Evolutionary conservation across 306 rosid species (phyloP).

Genomic region (Clitoria ternatea): DNA sequence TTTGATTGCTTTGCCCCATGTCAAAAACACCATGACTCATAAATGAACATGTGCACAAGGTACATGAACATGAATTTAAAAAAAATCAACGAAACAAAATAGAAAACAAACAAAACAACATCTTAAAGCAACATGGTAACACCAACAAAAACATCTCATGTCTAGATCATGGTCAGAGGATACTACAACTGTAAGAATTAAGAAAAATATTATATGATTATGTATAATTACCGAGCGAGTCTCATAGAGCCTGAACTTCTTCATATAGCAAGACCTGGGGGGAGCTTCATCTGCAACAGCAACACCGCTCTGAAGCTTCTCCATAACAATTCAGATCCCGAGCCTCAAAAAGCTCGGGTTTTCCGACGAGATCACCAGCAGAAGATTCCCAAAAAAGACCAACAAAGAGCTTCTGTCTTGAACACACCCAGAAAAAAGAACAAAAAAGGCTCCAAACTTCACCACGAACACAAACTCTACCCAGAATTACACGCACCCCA

Average conservation of each 20-base stretch:
- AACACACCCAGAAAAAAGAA: constrained; percentile 14
- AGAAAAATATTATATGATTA: too few relatives aligned
- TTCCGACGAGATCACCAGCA: constrained; percentile 25
- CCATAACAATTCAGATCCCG: constrained; percentile 71
- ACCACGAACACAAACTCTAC: constrained; percentile 5
- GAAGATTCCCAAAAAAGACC: constrained; percentile 8
- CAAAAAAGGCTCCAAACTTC: constrained; percentile 33
- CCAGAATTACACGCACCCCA: background rate
- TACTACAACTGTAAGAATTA: background rate
- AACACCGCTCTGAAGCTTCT: constrained; percentile 30
- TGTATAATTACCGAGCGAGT: constrained; percentile 69
- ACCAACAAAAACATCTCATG: background rate
- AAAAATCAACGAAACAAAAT: background rate
- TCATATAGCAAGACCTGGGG: constrained; percentile 51
- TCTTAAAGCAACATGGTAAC: constrained; percentile 8
- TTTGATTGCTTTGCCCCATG: constrained; percentile 2
- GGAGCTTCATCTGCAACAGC: constrained; percentile 40
- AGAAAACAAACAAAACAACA: background rate
- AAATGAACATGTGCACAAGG: background rate
- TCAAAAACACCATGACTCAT: background rate
- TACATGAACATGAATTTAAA: constrained; percentile 12
- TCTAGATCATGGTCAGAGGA: constrained; percentile 1
- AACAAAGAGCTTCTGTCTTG: constrained; percentile 33
- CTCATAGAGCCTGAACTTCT: constrained; percentile 94
- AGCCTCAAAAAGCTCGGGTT: constrained; percentile 53